Evolutionary conservation across 2,329 filamentous ascomycete species (phyloP).

Genomic region (Lachnellula cervina): DNA sequence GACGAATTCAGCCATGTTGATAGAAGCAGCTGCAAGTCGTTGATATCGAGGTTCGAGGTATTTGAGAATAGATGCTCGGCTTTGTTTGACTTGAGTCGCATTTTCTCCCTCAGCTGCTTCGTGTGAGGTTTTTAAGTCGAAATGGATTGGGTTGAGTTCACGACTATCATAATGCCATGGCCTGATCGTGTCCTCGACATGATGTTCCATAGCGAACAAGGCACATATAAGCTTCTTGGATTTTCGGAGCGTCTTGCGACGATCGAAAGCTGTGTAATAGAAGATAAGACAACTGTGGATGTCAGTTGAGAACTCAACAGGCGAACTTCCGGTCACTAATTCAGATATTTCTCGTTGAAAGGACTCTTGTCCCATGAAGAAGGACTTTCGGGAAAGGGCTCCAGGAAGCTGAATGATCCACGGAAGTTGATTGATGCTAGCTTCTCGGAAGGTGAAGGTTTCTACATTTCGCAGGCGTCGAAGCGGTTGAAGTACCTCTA

Average conservation of each 20-base stretch:
- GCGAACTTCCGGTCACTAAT: neutral
- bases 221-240: neutral
- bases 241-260: neutral
- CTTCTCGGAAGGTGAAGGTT: neutral
- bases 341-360: neutral
- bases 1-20: slow-evolving; percentile 1
- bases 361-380: too few species aligned
- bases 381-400: too few species aligned
- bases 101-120: neutral
- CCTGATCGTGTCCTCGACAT: too few species aligned
- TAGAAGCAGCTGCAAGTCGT: slow-evolving; percentile 2
- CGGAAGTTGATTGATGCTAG: neutral
- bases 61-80: neutral
- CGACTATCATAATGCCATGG: neutral
- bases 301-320: neutral
- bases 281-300: neutral
- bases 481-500: too few species aligned
- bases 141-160: neutral
- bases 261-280: neutral
- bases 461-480: neutral
- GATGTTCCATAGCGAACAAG: too few species aligned
- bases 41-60: slow-evolving; percentile 7
- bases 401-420: neutral
- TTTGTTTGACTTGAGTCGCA: slow-evolving; percentile 2
- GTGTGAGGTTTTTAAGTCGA: neutral